Percentiles rank a stretch among this genome's conserved stretches.
phyloP scores from a whole-genome alignment of 192 early-diverging fungal genomes.

The Lobosporangium transversale region DNA sequence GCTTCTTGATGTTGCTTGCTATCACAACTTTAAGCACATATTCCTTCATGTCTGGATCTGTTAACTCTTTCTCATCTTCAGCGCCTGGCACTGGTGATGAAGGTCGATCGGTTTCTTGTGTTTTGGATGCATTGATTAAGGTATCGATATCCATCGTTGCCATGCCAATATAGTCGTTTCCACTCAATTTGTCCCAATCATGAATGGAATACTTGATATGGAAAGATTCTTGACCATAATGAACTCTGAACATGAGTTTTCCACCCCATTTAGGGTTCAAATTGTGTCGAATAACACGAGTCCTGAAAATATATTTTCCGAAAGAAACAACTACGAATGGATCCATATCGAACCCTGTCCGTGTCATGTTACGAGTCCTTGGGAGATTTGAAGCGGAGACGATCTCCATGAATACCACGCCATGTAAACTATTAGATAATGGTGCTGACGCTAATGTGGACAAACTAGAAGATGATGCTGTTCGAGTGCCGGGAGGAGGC shows the following conservation, averaged over 20 bases:
- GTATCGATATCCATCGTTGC: constrained; percentile 61
- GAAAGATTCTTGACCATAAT: constrained; percentile 55
- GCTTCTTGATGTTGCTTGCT: constrained; percentile 29
- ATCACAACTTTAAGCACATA: constrained; percentile 29
- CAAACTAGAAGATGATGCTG: constrained; percentile 19
- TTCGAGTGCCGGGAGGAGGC: constrained; percentile 18
- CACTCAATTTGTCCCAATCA: constrained; percentile 79
- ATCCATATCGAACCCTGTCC: constrained; percentile 81
- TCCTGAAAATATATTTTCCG: constrained; percentile 75
- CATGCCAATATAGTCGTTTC: constrained; percentile 73
- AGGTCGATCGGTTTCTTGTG: constrained; percentile 13
- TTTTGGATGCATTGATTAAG: constrained; percentile 54
- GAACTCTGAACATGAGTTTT: constrained; percentile 71
- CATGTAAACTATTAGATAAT: constrained; percentile 15
- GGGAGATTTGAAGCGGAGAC: constrained; percentile 51
- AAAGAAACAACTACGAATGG: constrained; percentile 84
- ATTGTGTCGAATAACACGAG: constrained; percentile 71
- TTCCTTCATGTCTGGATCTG: constrained; percentile 42
- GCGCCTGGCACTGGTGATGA: constrained; percentile 11
- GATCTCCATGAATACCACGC: constrained; percentile 54
- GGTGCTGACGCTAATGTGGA: constrained; percentile 12
- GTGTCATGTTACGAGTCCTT: constrained; percentile 34
- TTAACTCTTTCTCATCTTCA: constrained; percentile 28
- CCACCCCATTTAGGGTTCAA: constrained; percentile 82
- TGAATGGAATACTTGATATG: constrained; percentile 71